Evolutionary conservation across 306 rosid species (phyloP).

Genomic region (Lathyrus tuberosus): DNA sequence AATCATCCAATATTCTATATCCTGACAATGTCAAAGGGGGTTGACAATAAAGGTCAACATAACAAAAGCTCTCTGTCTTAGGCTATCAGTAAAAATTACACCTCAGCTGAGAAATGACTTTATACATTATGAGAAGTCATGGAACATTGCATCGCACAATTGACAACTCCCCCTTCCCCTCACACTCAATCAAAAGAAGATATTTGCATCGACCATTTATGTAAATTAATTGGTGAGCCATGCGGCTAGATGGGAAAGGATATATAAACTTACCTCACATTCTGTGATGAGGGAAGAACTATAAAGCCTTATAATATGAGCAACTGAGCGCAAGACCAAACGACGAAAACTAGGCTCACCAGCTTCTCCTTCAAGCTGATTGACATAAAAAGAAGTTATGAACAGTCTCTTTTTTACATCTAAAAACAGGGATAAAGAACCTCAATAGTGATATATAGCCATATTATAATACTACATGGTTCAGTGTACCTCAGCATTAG

Average conservation of each 20-base stretch:
- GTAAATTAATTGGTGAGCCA: conserved; percentile 22
- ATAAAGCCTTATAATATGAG: conserved; percentile 95
- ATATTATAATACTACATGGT: conserved; percentile 31
- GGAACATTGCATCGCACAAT: conserved; percentile 1
- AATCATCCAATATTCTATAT: too few species aligned
- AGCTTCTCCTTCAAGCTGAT: conserved; percentile 92
- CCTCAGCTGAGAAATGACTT: conserved; percentile 18
- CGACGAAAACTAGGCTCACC: conserved; percentile 96
- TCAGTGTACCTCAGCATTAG: conserved; percentile 79
- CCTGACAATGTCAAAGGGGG: neutral
- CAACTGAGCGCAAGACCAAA: conserved; percentile 95
- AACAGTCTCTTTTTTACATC: conserved; percentile 31
- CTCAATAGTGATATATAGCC: conserved; percentile 17
- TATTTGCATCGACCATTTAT: conserved; percentile 24
- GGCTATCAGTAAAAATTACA: conserved; percentile 15
- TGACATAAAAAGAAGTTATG: conserved; percentile 36
- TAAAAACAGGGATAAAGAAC: conserved; percentile 34
- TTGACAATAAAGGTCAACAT: conserved; percentile 10
- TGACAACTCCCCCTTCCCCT: conserved; percentile 15
- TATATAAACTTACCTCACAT: conserved; percentile 76
- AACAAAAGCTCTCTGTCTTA: conserved; percentile 28
- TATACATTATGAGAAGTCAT: conserved; percentile 1
- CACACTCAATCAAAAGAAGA: conserved; percentile 11
- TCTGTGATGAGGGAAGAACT: conserved; percentile 94
- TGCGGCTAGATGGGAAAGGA: conserved; percentile 33